Percentiles rank a stretch among this genome's conserved stretches.
Evolutionary conservation across 768 basidiomycete genomes (phyloP).

Genomic region (Royoungia palumana): DNA sequence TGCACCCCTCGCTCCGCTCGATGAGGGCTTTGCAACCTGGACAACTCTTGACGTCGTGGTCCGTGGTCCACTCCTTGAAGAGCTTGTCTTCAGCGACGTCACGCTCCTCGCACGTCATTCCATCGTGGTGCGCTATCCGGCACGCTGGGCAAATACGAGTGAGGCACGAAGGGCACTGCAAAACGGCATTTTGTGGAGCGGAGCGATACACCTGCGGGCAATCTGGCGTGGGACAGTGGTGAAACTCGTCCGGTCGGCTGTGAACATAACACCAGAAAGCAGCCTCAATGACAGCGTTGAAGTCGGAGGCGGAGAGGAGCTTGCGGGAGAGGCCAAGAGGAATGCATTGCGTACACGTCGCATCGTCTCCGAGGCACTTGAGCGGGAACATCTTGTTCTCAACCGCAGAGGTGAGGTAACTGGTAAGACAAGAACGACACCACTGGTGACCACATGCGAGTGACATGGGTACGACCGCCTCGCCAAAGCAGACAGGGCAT

Average conservation of each 20-base stretch:
- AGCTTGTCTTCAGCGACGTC: slow-evolving; percentile 49
- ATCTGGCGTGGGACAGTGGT: slow-evolving; percentile 77
- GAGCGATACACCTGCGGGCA: slow-evolving; percentile 71
- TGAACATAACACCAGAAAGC: slow-evolving; percentile 63
- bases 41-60: slow-evolving; percentile 69
- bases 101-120: slow-evolving; percentile 58
- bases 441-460: slow-evolving; percentile 65
- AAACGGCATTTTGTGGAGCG: slow-evolving; percentile 43
- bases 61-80: slow-evolving; percentile 61
- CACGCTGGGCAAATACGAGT: slow-evolving; percentile 67
- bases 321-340: slow-evolving; percentile 49
- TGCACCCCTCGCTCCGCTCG: slow-evolving; percentile 72
- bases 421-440: slow-evolving; percentile 59
- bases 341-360: slow-evolving; percentile 54
- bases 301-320: slow-evolving; percentile 49
- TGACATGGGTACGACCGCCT: slow-evolving; percentile 47
- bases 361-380: slow-evolving; percentile 66
- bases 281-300: slow-evolving; percentile 53
- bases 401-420: slow-evolving; percentile 56
- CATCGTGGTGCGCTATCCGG: slow-evolving; percentile 59
- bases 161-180: slow-evolving; percentile 73
- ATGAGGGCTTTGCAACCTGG: slow-evolving; percentile 70
- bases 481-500: slow-evolving; percentile 73
- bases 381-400: slow-evolving; percentile 65
- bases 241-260: slow-evolving; percentile 56